Evolutionary conservation across 2,329 filamentous ascomycete genomes (phyloP), one percentile per base, ranked within the genome.

Genomic region (Elsinoe fawcettii): DNA sequence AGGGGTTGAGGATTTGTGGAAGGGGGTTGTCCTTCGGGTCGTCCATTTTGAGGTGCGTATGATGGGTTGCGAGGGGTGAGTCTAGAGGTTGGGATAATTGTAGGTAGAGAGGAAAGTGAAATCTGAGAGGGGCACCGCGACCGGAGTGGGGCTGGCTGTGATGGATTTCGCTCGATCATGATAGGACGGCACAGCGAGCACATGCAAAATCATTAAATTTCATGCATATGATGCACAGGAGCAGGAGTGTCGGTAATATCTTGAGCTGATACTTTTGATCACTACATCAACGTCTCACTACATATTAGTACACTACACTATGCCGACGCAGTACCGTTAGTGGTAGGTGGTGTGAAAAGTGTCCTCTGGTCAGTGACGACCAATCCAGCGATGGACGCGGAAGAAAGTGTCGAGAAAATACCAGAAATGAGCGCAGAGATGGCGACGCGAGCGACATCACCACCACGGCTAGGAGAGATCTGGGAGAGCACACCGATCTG

Each of bases 401-500:
- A 88, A 2, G 84, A 90, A 64, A 95, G 74, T 0, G 90, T 95
- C 25, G 86, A 82, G 59, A 95, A 74, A 32, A 93, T 82, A 66
- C 90, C 90, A 0, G 87, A 86, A 55, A 90, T 69, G 61, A 95
- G 78, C 5, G 90, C 88, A 30, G 86, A 90, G 18, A 95, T 58
- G 2, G 89, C 89, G 25, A 95, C 79, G 47, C 78, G 78, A 3
- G 87, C 85, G 9, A 95, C 85, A 64, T 93, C 87, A 58, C 85
- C 87, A 36, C 82, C 80, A 44, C 89, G 82, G 3, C 78, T 77
- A 0, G 90, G 89, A 0, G 88, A 85, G 60, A 95, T 82, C 73
- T 95, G 89, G 3, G 86, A 82, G 55, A 95, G 79, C 59, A 95
- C 88, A 75, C 90, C 90, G 60, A 95, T 93, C 73, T 95, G 90